Base-by-base conservation (phyloP, 352 stramenopile genomes). In the Phytophthora pseudosyringae region DNA sequence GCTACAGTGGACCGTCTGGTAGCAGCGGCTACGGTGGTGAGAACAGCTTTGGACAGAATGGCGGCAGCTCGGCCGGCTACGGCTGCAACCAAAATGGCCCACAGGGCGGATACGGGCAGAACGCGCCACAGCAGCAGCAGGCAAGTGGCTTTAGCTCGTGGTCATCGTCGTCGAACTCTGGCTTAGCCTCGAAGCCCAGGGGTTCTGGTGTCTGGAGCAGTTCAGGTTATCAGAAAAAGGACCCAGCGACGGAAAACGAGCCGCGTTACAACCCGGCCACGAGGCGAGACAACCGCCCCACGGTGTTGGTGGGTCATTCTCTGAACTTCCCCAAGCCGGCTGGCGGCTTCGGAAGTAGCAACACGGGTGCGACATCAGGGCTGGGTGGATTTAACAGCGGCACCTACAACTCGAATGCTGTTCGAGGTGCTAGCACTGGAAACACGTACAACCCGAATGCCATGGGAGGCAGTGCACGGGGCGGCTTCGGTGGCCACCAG, bases 241-340 rank as follows among this genome's bases (percentile, higher is more conserved):
- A 92, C 8, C 55, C 67, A 25, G 53, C 63, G 5, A 51, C 53
- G 21, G 56, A 57, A 0, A 69, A 81, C 21, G 58, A 83, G n/a
- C 81, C 79, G 5, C 69, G 75, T 0, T 94, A 88, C 54, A 78
- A 73, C 10, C 67, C 73, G 3, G 73, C 74, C 4, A 76, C 66
- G 13, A 73, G 76, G 1, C 82, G 88, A n/a, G 88, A 96, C 71
- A 94, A 92, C 52, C 86, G 88, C 1, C 88, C 88, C 5, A 96
- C 88, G 0, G 88, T 96, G 25, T 71, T 96, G 0, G 85, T 96
- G 18, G 88, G 88, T 1, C 81, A 92, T 49, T 84, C 82, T 13
- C 69, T 94, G 35, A 90, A 83, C 59, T 93, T 94, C 43, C 78
- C 86, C 0, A 89, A 90, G 54, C 81, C 85, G 3, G 15, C 53